These are phyloP conservation scores for Dipodascus geniculatus DNA, from an alignment of 805 yeast genomes.

Conservation along the genomic window DNA sequence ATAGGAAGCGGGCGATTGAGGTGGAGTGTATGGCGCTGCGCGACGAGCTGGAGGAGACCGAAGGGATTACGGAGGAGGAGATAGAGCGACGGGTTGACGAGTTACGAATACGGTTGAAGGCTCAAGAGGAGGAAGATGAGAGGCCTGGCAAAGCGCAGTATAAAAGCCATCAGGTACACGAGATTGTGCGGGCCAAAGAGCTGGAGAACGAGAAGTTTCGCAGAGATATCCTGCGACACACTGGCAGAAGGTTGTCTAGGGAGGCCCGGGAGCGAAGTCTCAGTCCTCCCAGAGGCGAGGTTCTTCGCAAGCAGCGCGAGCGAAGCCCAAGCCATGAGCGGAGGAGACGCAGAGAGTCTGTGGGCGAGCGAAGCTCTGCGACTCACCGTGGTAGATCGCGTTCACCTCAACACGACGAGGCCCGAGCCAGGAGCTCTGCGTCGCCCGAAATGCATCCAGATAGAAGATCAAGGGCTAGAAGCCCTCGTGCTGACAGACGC, in stretches of 20 bases:
- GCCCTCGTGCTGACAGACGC: background rate
- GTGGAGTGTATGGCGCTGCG: constrained; percentile 19
- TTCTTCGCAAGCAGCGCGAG: constrained; percentile 1
- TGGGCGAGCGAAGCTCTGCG: background rate
- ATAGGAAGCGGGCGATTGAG: constrained; percentile 20
- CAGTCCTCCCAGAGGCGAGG: background rate
- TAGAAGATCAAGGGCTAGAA: background rate
- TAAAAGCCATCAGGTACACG: constrained; percentile 12
- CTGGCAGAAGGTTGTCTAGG: background rate
- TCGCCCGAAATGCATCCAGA: background rate
- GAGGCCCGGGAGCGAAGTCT: background rate
- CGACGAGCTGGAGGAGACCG: constrained; percentile 19
- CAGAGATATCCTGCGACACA: constrained; percentile 12
- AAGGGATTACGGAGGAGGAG: constrained; percentile 12
- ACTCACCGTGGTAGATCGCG: background rate
- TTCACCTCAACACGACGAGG: background rate
- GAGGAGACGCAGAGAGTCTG: constrained; percentile 1
- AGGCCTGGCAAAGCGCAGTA: constrained; percentile 1
- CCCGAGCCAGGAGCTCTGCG: background rate
- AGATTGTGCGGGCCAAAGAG: constrained; percentile 11
- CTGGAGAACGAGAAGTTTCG: constrained; percentile 11
- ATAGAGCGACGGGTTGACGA: constrained; percentile 14
- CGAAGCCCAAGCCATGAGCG: background rate
- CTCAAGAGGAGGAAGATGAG: constrained; percentile 4
- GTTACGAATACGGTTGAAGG: constrained; percentile 12